These are phyloP conservation scores for Volutella citrinella DNA, from an alignment of 2,329 filamentous ascomycete species.

Conservation along the genomic window DNA sequence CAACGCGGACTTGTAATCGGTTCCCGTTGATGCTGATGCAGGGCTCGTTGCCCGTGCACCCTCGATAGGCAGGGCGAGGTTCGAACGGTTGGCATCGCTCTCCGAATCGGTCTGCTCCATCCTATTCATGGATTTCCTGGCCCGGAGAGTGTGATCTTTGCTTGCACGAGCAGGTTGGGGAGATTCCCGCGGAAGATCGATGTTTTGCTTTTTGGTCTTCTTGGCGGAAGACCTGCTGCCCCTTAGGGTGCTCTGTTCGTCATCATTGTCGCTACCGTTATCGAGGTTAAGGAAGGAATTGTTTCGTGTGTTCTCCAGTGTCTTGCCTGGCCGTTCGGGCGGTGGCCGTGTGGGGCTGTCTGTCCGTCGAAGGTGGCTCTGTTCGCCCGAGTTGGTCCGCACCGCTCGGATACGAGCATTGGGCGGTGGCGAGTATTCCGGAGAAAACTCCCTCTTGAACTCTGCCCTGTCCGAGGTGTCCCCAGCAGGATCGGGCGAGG, in stretches of 20 bases:
- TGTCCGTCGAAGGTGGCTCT: slow-evolving; percentile 10
- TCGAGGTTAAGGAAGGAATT: slow-evolving; percentile 52
- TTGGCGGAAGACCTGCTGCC: slow-evolving; percentile 4
- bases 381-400: slow-evolving; percentile 40
- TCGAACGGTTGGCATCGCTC: slow-evolving; percentile 31
- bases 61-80: slow-evolving; percentile 42
- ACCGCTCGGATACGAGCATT: slow-evolving; percentile 70
- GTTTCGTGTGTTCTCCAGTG: slow-evolving; percentile 32
- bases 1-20: slow-evolving; percentile 40
- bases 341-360: slow-evolving; percentile 36
- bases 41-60: slow-evolving; percentile 34
- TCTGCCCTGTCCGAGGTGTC: slow-evolving; percentile 24
- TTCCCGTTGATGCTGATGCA: slow-evolving; percentile 35
- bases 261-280: slow-evolving; percentile 45
- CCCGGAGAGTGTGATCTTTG: slow-evolving; percentile 28
- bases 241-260: slow-evolving; percentile 12
- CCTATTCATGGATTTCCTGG: slow-evolving; percentile 21
- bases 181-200: slow-evolving; percentile 8
- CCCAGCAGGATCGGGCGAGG: slow-evolving; percentile 15
- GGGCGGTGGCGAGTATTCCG: slow-evolving; percentile 70
- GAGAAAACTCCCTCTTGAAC: slow-evolving; percentile 63
- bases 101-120: slow-evolving; percentile 29
- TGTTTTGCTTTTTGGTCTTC: slow-evolving; percentile 10
- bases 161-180: slow-evolving; percentile 3
- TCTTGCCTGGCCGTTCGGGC: slow-evolving; percentile 28